Conservation (phyloP, 495 filamentous ascomycete genomes). For the Coniosporium apollinis region DNA sequence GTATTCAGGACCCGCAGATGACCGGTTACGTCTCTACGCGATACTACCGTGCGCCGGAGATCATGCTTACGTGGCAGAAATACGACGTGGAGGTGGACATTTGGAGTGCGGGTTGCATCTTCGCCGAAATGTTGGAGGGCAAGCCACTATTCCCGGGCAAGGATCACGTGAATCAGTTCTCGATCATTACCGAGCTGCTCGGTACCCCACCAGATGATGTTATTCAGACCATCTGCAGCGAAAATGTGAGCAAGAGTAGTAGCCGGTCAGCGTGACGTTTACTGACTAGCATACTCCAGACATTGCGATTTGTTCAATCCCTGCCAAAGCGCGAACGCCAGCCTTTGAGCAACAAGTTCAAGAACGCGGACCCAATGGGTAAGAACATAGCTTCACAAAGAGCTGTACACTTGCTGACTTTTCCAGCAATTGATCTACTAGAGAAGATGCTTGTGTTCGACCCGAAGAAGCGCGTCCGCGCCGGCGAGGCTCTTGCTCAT, state of each 20-base stretch:
- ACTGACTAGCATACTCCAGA: slow-evolving; percentile 33
- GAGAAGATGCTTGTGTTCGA: slow-evolving; percentile 98
- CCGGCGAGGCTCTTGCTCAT: slow-evolving; percentile 69
- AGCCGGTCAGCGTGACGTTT: too few relatives aligned
- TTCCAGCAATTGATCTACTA: slow-evolving; percentile 72
- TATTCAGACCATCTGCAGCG: slow-evolving; percentile 93
- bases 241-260: slow-evolving; percentile 53
- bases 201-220: slow-evolving; percentile 98
- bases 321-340: slow-evolving; percentile 90
- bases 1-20: slow-evolving; percentile 99
- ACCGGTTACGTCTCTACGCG: slow-evolving; percentile 96
- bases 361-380: slow-evolving; percentile 88
- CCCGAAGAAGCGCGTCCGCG: slow-evolving; percentile 77
- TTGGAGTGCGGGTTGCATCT: slow-evolving; percentile 98
- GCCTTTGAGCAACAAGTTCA: slow-evolving; percentile 81
- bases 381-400: slow-evolving; percentile 17
- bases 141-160: slow-evolving; percentile 98
- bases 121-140: slow-evolving; percentile 97
- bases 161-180: slow-evolving; percentile 98
- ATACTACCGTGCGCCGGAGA: slow-evolving; percentile 97
- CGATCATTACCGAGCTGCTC: slow-evolving; percentile 94
- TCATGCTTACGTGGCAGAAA: slow-evolving; percentile 99
- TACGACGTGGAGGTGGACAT: slow-evolving; percentile 99
- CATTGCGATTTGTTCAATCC: slow-evolving; percentile 90
- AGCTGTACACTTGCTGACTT: slow-evolving; percentile 2